Base-by-base conservation (phyloP, 208 protist species). In the Acanthamoeba triangularis region DNA sequence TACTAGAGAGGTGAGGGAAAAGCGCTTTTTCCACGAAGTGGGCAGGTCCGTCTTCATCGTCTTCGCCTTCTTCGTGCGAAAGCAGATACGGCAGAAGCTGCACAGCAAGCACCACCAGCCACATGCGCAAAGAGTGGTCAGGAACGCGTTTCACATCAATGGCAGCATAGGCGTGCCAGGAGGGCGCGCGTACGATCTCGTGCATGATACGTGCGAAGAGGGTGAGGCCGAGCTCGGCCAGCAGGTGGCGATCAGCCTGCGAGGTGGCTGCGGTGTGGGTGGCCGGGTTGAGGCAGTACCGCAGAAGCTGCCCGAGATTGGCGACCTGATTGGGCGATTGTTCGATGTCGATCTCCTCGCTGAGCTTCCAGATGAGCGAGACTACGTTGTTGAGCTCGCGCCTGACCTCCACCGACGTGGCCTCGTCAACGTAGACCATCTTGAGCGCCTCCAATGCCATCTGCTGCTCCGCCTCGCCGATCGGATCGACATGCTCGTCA, bases 361-460 rank as follows among this genome's bases (percentile, higher is more conserved):
- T 87, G 23, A 87, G 49, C 78, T 87, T 87, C 78, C 78, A 87
- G 47, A 87, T 87, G 23, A 87, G 47, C 2, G 78, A 87, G 8
- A 87, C 78, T 3, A 87, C 78, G n/a, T 87, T 59, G 78, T 87
- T 87, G 47, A 87, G 78, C 78, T 87, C 78, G 78, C 78, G 78
- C 28, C 78, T 87, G 10, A 87, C 37, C n/a, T 16, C 10, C 20
- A 6, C 16, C 47, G 78, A 87, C 11, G 69, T 78, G 69, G 6
- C 30, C 44, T 87, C 78, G 49, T 87, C 78, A 6, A 37, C 47
- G 61, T 33, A 87, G 25, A 87, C 78, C 78, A 37, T 61, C 44
- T 87, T 87, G 11, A 87, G 78, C 3, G 78, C 78, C 23, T 87
- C 78, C 25, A 87, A 47, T 18, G 78, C 78, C 47, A 87, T 52